Conservation (phyloP, 2,329 filamentous ascomycete genomes). For the Penicillium sp. region DNA sequence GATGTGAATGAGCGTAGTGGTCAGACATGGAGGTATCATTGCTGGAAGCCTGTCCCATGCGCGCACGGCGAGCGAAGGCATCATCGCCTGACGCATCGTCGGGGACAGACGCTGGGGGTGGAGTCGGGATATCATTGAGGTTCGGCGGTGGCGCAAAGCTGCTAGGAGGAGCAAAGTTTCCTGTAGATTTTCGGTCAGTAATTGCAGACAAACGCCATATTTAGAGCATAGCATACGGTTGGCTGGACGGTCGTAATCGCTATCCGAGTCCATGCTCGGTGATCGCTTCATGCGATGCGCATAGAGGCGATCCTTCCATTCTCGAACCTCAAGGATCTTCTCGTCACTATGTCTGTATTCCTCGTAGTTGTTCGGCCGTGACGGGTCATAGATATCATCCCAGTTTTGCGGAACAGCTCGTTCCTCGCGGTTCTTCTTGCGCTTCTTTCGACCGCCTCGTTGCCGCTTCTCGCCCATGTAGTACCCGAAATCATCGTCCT, state of each 20-base stretch:
- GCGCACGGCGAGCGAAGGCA: conserved; percentile 67
- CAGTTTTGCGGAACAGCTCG: conserved; percentile 69
- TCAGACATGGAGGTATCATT: conserved; percentile 19
- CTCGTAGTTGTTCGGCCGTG: conserved; percentile 79
- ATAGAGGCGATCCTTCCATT: conserved; percentile 85
- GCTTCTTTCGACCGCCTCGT: conserved; percentile 77
- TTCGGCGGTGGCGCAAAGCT: conserved; percentile 58
- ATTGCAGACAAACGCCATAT: neutral
- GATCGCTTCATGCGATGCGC: conserved; percentile 64
- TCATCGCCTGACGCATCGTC: conserved; percentile 71
- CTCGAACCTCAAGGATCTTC: conserved; percentile 74
- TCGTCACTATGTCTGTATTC: conserved; percentile 86
- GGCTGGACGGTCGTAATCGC: conserved; percentile 53
- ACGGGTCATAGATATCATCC: conserved; percentile 89
- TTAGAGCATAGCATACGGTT: conserved; percentile 46
- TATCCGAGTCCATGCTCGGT: conserved; percentile 51
- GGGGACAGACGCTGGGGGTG: conserved; percentile 48
- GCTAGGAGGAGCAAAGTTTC: conserved; percentile 55
- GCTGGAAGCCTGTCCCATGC: conserved; percentile 53
- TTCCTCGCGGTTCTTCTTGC: conserved; percentile 71
- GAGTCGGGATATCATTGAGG: conserved; percentile 43
- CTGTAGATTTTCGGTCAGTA: conserved; percentile 30
- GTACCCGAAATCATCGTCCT: conserved; percentile 77
- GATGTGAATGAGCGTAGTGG: conserved; percentile 23
- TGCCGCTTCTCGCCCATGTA: conserved; percentile 71